Evolutionary conservation across 2,329 filamentous ascomycete genomes (phyloP).

Genomic region (Colletotrichum magnum): DNA sequence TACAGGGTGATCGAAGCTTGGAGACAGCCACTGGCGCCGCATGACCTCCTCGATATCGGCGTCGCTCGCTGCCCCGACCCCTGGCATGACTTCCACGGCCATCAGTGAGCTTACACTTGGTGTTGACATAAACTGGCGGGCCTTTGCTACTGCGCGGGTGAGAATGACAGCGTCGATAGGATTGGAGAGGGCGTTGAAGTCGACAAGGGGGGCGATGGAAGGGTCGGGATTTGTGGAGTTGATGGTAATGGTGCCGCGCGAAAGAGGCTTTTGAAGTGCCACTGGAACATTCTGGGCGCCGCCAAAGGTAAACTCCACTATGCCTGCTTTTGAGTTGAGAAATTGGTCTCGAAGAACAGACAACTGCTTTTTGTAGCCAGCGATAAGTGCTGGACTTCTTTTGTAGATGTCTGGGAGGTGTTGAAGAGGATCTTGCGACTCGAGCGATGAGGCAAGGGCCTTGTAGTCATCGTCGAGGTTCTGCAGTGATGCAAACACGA

Average conservation of each 20-base stretch:
- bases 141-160: slow-evolving; percentile 38
- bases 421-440: slow-evolving; percentile 40
- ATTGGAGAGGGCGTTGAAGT: slow-evolving; percentile 44
- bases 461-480: slow-evolving; percentile 35
- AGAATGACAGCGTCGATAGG: slow-evolving; percentile 42
- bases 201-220: slow-evolving; percentile 40
- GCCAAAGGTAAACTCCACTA: slow-evolving; percentile 43
- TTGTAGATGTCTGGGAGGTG: slow-evolving; percentile 43
- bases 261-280: slow-evolving; percentile 45
- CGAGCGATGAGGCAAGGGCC: slow-evolving; percentile 29
- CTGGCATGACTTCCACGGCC: slow-evolving; percentile 42
- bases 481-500: slow-evolving; percentile 43
- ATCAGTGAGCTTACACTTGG: slow-evolving; percentile 38
- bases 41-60: slow-evolving; percentile 42
- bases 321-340: slow-evolving; percentile 36
- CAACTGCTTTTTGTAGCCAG: slow-evolving; percentile 40
- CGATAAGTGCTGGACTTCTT: slow-evolving; percentile 35
- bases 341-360: slow-evolving; percentile 40
- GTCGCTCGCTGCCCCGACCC: slow-evolving; percentile 43
- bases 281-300: slow-evolving; percentile 37
- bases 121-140: slow-evolving; percentile 43
- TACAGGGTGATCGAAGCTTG: slow-evolving; percentile 46
- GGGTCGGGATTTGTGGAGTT: slow-evolving; percentile 43
- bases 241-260: slow-evolving; percentile 44
- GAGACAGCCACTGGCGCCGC: slow-evolving; percentile 38